Conservation (phyloP, 208 protist genomes). For the Leishmania tarentolae region DNA sequence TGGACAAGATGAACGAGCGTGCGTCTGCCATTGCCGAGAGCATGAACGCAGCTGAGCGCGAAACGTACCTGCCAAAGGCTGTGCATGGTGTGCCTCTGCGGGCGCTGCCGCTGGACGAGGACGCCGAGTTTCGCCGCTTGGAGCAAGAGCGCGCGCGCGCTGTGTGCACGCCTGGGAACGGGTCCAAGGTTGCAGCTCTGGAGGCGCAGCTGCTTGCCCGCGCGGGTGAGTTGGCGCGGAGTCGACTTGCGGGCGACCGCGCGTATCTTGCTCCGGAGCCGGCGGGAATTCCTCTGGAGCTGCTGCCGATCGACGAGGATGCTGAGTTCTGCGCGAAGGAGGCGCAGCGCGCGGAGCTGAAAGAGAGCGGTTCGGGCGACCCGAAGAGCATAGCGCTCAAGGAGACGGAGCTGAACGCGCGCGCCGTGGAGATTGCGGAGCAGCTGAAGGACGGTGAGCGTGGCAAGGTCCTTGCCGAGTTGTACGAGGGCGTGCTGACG, state of each 20-base stretch:
- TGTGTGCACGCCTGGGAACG: slow-evolving; percentile 32
- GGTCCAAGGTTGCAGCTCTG: slow-evolving; percentile 23
- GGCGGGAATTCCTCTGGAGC: slow-evolving; percentile 49
- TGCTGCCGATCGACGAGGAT: slow-evolving; percentile 50
- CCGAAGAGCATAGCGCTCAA: slow-evolving; percentile 42
- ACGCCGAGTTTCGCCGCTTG: slow-evolving; percentile 46
- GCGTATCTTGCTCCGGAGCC: slow-evolving; percentile 43
- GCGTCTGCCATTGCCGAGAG: slow-evolving; percentile 49
- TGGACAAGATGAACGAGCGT: slow-evolving; percentile 42
- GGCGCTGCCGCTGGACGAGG: slow-evolving; percentile 53
- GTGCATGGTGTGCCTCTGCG: slow-evolving; percentile 49
- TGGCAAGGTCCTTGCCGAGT: no score
- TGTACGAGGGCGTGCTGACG: slow-evolving; percentile 58
- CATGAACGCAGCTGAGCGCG: slow-evolving; percentile 49
- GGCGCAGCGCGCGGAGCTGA: slow-evolving; percentile 53
- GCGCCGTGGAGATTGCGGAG: slow-evolving; percentile 59
- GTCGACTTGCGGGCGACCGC: slow-evolving; percentile 32
- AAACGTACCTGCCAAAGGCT: slow-evolving; percentile 40
- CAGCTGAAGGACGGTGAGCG: slow-evolving; percentile 52
- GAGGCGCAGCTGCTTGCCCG: slow-evolving; percentile 50
- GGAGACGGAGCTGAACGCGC: slow-evolving; percentile 61
- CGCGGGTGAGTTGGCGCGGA: slow-evolving; percentile 39
- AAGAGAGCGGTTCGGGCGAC: slow-evolving; percentile 25
- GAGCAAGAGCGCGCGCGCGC: slow-evolving; percentile 44
- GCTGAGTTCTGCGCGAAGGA: slow-evolving; percentile 48